phyloP scores from a whole-genome alignment of 2,329 filamentous ascomycete species.

The Cladosporium sp. region DNA sequence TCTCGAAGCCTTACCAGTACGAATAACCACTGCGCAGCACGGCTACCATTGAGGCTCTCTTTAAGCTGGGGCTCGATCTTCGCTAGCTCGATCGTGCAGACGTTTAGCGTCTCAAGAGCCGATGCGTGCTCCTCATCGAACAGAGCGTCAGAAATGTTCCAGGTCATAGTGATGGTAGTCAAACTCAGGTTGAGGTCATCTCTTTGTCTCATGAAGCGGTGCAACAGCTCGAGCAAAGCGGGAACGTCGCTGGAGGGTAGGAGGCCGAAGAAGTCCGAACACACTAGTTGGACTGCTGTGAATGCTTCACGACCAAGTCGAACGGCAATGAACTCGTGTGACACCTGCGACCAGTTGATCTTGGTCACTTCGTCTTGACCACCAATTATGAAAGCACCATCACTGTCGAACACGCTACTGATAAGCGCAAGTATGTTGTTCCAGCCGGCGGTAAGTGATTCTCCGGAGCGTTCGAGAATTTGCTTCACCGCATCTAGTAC shows the following conservation, averaged over 20 bases:
- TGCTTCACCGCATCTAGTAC: conserved; percentile 62
- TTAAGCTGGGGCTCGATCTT: background rate
- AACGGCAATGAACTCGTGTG: conserved; percentile 52
- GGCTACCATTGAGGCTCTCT: background rate
- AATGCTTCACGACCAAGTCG: conserved; percentile 83
- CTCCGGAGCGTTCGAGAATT: conserved; percentile 84
- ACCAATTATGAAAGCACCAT: background rate
- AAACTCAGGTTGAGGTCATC: conserved; percentile 94
- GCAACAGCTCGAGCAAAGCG: conserved; percentile 81
- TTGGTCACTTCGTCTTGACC: conserved; percentile 13
- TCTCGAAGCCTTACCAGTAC: conserved; percentile 66
- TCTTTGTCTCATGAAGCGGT: conserved; percentile 81
- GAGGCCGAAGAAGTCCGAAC: conserved; percentile 84
- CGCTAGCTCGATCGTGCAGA: background rate
- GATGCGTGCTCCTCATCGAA: conserved; percentile 3
- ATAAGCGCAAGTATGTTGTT: conserved; percentile 80
- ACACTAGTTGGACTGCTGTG: conserved; percentile 83
- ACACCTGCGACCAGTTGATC: conserved; percentile 27
- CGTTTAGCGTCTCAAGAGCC: background rate
- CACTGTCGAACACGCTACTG: conserved; percentile 66
- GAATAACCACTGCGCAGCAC: conserved; percentile 70
- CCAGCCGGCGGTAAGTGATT: conserved; percentile 80
- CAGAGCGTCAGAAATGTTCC: conserved; percentile 82
- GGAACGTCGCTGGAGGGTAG: conserved; percentile 65
- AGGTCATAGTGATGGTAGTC: conserved; percentile 94